Conservation (phyloP, 139 green algal genomes). For the Chlamydomonas asymmetrica region DNA sequence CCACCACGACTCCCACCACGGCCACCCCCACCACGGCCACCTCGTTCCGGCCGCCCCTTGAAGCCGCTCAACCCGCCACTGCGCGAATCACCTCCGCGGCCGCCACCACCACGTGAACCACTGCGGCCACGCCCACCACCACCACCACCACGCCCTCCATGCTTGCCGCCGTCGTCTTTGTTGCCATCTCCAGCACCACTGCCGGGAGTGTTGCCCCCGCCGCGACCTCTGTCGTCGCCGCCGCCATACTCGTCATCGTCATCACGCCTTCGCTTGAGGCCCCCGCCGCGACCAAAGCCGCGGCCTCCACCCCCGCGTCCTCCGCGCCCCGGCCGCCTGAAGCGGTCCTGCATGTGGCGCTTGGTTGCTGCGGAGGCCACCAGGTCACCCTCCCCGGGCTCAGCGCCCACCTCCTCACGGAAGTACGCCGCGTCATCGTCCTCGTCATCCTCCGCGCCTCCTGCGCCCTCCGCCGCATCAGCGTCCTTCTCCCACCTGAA, state of each 20-base stretch:
- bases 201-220: background rate
- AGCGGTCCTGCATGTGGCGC: background rate
- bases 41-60: too few relatives aligned
- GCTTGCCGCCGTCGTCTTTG: background rate
- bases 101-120: background rate
- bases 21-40: too few relatives aligned
- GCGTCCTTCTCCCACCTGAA: conserved; percentile 61
- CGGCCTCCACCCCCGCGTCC: background rate
- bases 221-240: background rate
- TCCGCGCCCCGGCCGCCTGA: background rate
- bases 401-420: conserved; percentile 60
- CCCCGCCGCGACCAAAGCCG: background rate
- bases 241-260: background rate
- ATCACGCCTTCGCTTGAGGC: background rate
- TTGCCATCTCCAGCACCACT: background rate
- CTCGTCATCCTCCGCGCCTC: conserved; percentile 35
- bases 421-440: conserved; percentile 74
- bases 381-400: conserved; percentile 51
- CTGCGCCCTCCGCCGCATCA: background rate
- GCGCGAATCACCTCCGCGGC: background rate
- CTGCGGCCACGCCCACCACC: background rate
- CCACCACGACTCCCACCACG: too few relatives aligned
- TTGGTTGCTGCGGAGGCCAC: conserved; percentile 21
- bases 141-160: background rate
- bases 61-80: background rate